A percentile compares a stretch with the other conserved stretches of the same genome.
These are phyloP conservation scores for Globisporangium heterothallicum DNA, from an alignment of 352 stramenopile species.

Conservation along the genomic window DNA sequence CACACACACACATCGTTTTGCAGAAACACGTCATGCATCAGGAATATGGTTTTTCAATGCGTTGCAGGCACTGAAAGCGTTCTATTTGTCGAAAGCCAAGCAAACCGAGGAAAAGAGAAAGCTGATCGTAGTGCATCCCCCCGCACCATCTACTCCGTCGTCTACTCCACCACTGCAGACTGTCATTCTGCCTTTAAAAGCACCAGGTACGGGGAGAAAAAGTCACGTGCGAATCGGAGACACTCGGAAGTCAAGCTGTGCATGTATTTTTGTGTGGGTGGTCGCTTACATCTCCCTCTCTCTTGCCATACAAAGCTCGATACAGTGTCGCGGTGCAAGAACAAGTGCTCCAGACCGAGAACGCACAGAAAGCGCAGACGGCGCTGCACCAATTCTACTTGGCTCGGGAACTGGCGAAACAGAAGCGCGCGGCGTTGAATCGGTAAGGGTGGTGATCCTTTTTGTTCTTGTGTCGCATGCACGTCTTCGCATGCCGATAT, in stretches of 20 bases:
- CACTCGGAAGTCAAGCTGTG: no score
- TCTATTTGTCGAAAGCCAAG: slow-evolving; percentile 48
- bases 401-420: slow-evolving; percentile 13
- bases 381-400: slow-evolving; percentile 24
- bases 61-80: slow-evolving; percentile 35
- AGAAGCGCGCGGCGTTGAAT: slow-evolving; percentile 18
- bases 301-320: no score
- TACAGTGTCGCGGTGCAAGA: slow-evolving; percentile 17
- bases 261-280: neutral
- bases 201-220: slow-evolving; percentile 9
- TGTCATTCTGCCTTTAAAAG: slow-evolving; percentile 25
- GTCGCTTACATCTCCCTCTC: no score
- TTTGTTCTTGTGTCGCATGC: neutral
- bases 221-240: no score
- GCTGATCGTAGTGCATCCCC: slow-evolving; percentile 16
- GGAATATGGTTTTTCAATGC: neutral
- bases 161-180: neutral
- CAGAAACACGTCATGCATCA: slow-evolving; percentile 11
- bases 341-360: slow-evolving; percentile 11
- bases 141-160: neutral
- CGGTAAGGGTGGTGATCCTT: slow-evolving; percentile 2
- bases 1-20: no score
- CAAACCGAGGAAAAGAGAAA: slow-evolving; percentile 47
- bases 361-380: slow-evolving; percentile 12
- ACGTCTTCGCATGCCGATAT: neutral